Percentiles rank a stretch among this genome's conserved stretches.
Evolutionary conservation across 2,329 filamentous ascomycete species (phyloP).

Genomic region (Chalaropsis ovoidea): DNA sequence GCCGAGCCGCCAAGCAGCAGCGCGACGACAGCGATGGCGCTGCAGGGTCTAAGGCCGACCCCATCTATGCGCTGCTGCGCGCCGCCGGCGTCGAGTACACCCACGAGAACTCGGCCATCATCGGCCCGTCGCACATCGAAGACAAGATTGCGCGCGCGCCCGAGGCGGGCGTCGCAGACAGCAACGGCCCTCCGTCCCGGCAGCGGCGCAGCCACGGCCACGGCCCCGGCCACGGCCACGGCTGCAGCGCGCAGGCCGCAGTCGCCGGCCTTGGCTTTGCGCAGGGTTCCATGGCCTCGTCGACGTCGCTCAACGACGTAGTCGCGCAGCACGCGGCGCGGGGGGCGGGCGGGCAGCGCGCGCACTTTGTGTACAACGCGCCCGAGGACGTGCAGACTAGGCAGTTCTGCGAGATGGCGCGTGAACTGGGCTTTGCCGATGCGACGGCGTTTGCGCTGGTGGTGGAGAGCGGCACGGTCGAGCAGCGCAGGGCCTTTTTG

Average conservation of each 20-base stretch:
- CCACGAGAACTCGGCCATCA: constrained; percentile 90
- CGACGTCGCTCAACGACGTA: constrained; percentile 24
- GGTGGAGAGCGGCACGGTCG: constrained; percentile 84
- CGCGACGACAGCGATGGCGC: constrained; percentile 30
- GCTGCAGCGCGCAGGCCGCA: too few relatives aligned
- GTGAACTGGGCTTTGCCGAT: constrained; percentile 62
- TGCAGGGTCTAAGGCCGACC: constrained; percentile 52
- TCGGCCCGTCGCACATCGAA: constrained; percentile 88
- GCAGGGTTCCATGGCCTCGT: constrained; percentile 26
- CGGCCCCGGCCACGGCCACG: too few relatives aligned
- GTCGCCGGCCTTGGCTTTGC: too few relatives aligned
- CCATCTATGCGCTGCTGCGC: constrained; percentile 78
- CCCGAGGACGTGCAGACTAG: constrained; percentile 61
- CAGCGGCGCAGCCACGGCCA: constrained; percentile 35
- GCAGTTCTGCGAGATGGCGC: constrained; percentile 87
- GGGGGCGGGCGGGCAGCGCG: constrained; percentile 28
- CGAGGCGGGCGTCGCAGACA: constrained; percentile 43
- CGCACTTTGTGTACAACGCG: constrained; percentile 52
- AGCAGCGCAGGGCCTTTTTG: constrained; percentile 65
- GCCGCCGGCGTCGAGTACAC: constrained; percentile 88
- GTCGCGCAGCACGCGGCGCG: constrained; percentile 29
- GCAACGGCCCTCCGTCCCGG: constrained; percentile 25
- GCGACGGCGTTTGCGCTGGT: constrained; percentile 78
- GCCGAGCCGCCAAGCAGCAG: neutral
- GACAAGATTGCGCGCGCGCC: constrained; percentile 70